phyloP scores from a whole-genome alignment of 805 yeast genomes.

The Yarrowia porcina region DNA sequence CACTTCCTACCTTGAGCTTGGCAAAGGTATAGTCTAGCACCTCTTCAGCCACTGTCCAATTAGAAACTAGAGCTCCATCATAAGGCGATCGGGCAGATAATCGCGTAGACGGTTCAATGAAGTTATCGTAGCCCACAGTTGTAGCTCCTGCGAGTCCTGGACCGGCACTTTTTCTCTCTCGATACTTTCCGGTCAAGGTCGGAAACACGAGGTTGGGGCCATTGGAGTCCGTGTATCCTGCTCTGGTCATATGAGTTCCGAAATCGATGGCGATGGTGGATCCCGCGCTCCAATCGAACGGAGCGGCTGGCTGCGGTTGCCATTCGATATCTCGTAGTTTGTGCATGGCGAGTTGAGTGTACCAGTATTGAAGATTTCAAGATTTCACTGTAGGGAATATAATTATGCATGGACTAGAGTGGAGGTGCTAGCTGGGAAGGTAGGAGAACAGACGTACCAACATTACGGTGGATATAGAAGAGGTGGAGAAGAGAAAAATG shows the following conservation, averaged over 20 bases:
- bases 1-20: constrained; percentile 63
- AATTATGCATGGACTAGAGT: too few species aligned
- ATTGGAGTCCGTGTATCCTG: constrained; percentile 38
- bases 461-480: too few species aligned
- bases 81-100: constrained; percentile 73
- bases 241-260: constrained; percentile 55
- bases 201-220: constrained; percentile 63
- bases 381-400: too few species aligned
- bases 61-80: constrained; percentile 82
- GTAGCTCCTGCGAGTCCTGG: constrained; percentile 49
- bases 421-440: too few species aligned
- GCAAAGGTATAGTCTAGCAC: constrained; percentile 80
- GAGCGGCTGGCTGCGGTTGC: constrained; percentile 45
- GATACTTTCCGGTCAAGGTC: constrained; percentile 61
- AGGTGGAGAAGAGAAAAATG: too few species aligned
- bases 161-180: constrained; percentile 67
- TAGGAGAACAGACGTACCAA: too few species aligned
- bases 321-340: constrained; percentile 12
- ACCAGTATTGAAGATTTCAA: not conserved
- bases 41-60: constrained; percentile 87
- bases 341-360: constrained; percentile 6
- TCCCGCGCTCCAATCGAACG: constrained; percentile 48
- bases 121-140: constrained; percentile 78
- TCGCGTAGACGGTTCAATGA: constrained; percentile 64
- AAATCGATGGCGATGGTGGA: constrained; percentile 86